Percentiles rank a stretch among this genome's conserved stretches.
phyloP scores from a whole-genome alignment of 2,329 filamentous ascomycete genomes.

The Dactylonectria estremocensis region DNA sequence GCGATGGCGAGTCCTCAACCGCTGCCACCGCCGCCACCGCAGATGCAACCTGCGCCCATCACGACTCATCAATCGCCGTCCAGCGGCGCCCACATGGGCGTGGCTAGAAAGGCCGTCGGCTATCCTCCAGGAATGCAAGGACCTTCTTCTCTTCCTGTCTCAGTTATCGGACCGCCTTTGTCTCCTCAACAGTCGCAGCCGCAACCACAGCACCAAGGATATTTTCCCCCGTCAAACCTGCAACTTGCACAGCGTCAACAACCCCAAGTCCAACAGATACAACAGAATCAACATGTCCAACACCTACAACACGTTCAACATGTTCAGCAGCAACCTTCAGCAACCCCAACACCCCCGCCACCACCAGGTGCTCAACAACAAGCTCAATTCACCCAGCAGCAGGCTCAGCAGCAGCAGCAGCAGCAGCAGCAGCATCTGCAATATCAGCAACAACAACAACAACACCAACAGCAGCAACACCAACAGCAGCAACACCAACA shows the following conservation, averaged over 20 bases:
- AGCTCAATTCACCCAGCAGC: slow-evolving; percentile 6
- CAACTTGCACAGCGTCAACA: neutral
- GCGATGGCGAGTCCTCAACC: slow-evolving; percentile 16
- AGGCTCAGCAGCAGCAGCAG: too few species aligned
- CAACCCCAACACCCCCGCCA: too few species aligned
- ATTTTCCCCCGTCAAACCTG: neutral
- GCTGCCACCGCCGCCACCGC: slow-evolving; percentile 13
- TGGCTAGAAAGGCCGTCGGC: slow-evolving; percentile 17
- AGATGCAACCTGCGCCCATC: slow-evolving; percentile 14
- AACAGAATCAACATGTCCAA: neutral
- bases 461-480: too few species aligned
- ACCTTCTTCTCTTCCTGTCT: neutral
- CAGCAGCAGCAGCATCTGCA: too few species aligned
- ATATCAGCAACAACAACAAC: too few species aligned
- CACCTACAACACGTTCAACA: neutral
- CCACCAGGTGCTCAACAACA: too few species aligned
- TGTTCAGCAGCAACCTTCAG: slow-evolving; percentile 4
- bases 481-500: too few species aligned
- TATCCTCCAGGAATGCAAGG: neutral
- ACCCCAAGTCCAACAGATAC: neutral
- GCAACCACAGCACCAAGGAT: slow-evolving; percentile 1
- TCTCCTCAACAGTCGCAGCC: slow-evolving; percentile 13
- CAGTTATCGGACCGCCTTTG: neutral
- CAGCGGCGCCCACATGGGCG: slow-evolving; percentile 4
- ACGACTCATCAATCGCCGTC: slow-evolving; percentile 22